A percentile compares a stretch with the other conserved stretches of the same genome.
phyloP scores from a whole-genome alignment of 164 flowering plant species.

The Vitis vinifera region DNA sequence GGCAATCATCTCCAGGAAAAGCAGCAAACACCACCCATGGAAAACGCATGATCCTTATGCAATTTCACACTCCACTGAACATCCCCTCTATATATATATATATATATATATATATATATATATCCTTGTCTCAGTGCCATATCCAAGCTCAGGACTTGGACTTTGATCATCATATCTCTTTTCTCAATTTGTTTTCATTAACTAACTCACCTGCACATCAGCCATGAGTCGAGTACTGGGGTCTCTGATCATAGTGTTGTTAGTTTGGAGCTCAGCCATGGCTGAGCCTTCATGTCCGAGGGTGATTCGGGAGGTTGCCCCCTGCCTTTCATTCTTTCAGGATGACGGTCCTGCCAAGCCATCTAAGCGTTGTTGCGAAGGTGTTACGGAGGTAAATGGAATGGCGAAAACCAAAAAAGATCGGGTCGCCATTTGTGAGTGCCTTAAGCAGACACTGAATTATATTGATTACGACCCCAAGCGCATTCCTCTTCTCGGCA shows the following conservation, averaged over 20 bases:
- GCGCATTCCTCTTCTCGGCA: conserved; percentile 18
- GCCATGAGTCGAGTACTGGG: conserved; percentile 9
- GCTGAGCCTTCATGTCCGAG: conserved; percentile 4
- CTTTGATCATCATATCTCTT: too few relatives aligned
- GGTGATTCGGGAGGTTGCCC: conserved; percentile 5
- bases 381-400: conserved; percentile 9
- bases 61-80: too few relatives aligned
- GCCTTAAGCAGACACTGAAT: conserved; percentile 21
- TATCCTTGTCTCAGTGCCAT: too few relatives aligned
- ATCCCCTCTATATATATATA: too few relatives aligned
- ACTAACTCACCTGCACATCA: background rate
- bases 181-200: too few relatives aligned
- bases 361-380: conserved; percentile 31
- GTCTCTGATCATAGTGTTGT: conserved; percentile 3
- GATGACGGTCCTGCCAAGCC: conserved; percentile 12
- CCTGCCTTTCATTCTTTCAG: conserved; percentile 29
- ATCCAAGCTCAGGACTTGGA: too few relatives aligned
- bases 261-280: conserved; percentile 9
- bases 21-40: too few relatives aligned
- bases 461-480: conserved; percentile 12
- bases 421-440: conserved; percentile 22
- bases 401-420: conserved; percentile 3
- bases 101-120: too few relatives aligned
- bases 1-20: too few relatives aligned
- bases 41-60: too few relatives aligned